Conservation (phyloP, 148 eudicot genomes). For the Spergularia marina region DNA sequence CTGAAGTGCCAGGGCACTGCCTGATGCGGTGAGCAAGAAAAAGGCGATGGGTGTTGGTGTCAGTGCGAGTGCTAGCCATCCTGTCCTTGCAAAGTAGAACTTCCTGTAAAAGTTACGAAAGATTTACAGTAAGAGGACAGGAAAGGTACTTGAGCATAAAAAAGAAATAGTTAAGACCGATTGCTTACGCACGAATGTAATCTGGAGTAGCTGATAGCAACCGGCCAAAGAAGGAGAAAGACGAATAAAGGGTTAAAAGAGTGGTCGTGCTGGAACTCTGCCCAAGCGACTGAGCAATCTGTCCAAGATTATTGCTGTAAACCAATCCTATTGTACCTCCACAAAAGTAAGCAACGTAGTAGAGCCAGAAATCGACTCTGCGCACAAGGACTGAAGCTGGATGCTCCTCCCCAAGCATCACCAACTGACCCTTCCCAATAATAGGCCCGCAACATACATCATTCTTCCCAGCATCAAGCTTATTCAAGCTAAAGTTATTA, state of each 20-base stretch:
- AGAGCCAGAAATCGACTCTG: constrained; percentile 84
- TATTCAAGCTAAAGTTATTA: not conserved
- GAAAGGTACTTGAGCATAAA: not conserved
- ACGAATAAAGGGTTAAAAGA: constrained; percentile 69
- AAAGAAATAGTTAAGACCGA: not conserved
- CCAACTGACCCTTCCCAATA: constrained; percentile 46
- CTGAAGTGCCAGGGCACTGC: constrained; percentile 42
- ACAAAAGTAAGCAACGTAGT: constrained; percentile 75
- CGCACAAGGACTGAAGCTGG: constrained; percentile 45
- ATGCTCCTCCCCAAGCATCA: constrained; percentile 85
- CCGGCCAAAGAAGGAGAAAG: constrained; percentile 94
- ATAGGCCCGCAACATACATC: constrained; percentile 40
- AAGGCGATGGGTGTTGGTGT: constrained; percentile 75
- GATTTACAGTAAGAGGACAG: not conserved
- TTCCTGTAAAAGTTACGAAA: constrained; percentile 45
- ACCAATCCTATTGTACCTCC: constrained; percentile 93
- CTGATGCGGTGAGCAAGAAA: constrained; percentile 57
- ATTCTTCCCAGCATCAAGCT: constrained; percentile 9
- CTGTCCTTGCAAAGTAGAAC: constrained; percentile 77
- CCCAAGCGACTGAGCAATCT: constrained; percentile 85
- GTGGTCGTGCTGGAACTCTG: constrained; percentile 49
- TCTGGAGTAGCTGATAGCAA: constrained; percentile 85
- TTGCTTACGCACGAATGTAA: constrained; percentile 63
- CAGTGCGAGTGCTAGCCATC: constrained; percentile 78
- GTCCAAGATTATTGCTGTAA: constrained; percentile 84